A percentile compares a stretch with the other conserved stretches of the same genome.
phyloP scores from a whole-genome alignment of 2,329 filamentous ascomycete genomes.

The Ascochyta pisi region DNA sequence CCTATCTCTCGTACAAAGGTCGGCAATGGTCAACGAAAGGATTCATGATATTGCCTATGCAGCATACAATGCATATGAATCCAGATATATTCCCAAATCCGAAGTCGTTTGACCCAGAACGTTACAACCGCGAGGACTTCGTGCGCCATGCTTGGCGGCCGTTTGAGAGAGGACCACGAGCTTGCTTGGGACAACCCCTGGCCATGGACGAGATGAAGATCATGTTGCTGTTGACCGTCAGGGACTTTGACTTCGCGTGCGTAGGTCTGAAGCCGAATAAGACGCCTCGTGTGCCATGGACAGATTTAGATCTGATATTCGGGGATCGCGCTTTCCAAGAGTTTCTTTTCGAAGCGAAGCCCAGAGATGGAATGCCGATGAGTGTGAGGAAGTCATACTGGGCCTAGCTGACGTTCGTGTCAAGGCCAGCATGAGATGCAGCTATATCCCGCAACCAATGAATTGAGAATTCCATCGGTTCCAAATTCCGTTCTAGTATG shows the following conservation, averaged over 20 bases:
- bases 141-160: constrained; percentile 60
- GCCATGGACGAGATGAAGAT: constrained; percentile 61
- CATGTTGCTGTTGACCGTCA: constrained; percentile 57
- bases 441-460: neutral
- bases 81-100: constrained; percentile 33
- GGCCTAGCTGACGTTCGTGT: neutral
- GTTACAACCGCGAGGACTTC: constrained; percentile 50
- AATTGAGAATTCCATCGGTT: neutral
- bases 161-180: constrained; percentile 62
- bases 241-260: constrained; percentile 58
- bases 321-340: constrained; percentile 44
- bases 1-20: constrained; percentile 51
- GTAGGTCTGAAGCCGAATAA: constrained; percentile 36
- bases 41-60: constrained; percentile 53
- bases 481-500: neutral
- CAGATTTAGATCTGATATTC: constrained; percentile 35
- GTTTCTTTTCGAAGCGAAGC: constrained; percentile 41
- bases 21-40: constrained; percentile 54
- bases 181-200: constrained; percentile 65
- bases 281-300: constrained; percentile 34
- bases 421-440: neutral
- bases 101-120: constrained; percentile 43
- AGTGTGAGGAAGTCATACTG: constrained; percentile 32
- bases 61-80: constrained; percentile 47
- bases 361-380: constrained; percentile 43